Evolutionary conservation across 176 grass and related monocot species (phyloP), one percentile per base, ranked within the genome.

Genomic region (Aegilops bicornis): DNA sequence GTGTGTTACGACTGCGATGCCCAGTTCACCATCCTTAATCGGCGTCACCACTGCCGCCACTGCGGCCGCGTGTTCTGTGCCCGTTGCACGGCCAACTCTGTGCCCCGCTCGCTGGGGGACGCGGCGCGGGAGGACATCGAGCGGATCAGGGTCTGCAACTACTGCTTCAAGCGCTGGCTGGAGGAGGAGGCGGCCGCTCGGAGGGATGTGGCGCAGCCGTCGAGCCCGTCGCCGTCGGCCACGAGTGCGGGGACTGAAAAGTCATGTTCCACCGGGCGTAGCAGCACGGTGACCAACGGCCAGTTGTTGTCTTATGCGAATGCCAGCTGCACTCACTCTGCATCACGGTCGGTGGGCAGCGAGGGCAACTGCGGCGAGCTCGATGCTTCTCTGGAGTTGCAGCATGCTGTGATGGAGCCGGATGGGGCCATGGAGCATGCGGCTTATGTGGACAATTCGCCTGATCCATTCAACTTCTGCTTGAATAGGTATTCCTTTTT

Each of bases 11-110:
- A 99, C 64, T 99, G 97, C 85, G 97, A 99, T 27, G 82, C 89
- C 35, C 97, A 96, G 72, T 99, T 99, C 85, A 99, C 94, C 17
- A 80, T 99, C 22, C 88, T 96, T 68, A 95, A 99, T 79, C 88
- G 97, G 58, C 90, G 97, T 10, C 97, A 99, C 85, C 97, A 99
- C 80, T 99, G 97, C 66, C 94, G 97, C 5, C 83, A 94, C 42
- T 99, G 97, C 29, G 97, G 94, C n/a, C 87, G 94, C 39, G 92
- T 99, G n/a, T 99, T 99, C 85, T 99, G 97, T 83, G 87, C 90
- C 52, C 91, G 90, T 64, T 99, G 97, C 85, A 96, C 97, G 25
- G 85, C 94, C 12, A 92, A 95, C 78, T 94, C 88, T 2, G 75
- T 99, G 77, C 89, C 87, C 39, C 86, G 72, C 54, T 43, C 88